Evolutionary conservation across 306 rosid species (phyloP).

Genomic region (Acacia crassicarpa): DNA sequence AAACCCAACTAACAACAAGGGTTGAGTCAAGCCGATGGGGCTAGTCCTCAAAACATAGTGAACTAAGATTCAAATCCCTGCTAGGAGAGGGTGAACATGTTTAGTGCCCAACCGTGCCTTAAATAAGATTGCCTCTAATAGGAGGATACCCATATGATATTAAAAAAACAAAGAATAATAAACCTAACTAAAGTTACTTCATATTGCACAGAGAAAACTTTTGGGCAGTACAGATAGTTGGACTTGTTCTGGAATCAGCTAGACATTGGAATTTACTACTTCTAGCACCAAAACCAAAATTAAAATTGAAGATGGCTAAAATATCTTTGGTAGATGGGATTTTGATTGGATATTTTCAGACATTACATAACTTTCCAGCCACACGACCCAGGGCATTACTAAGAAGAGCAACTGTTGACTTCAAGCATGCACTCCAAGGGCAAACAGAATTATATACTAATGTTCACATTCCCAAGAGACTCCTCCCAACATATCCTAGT

Average conservation of each 20-base stretch:
- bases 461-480: no score
- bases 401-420: background rate
- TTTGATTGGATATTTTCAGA: background rate
- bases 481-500: no score
- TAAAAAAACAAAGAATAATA: background rate
- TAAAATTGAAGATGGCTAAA: background rate
- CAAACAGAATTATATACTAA: background rate
- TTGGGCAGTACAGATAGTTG: background rate
- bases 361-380: conserved; percentile 1
- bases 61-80: no score
- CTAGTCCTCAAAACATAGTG: no score
- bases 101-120: no score
- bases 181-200: background rate
- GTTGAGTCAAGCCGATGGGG: no score
- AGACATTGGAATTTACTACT: background rate
- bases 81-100: no score
- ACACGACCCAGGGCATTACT: background rate
- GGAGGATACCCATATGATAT: no score
- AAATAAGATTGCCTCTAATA: no score
- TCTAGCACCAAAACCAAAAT: background rate
- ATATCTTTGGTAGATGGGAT: background rate
- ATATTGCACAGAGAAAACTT: background rate
- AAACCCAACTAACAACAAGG: background rate
- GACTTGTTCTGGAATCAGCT: background rate
- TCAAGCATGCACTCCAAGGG: conserved; percentile 2